phyloP scores from a whole-genome alignment of 257 asterid species.

The Plectranthus barbatus region DNA sequence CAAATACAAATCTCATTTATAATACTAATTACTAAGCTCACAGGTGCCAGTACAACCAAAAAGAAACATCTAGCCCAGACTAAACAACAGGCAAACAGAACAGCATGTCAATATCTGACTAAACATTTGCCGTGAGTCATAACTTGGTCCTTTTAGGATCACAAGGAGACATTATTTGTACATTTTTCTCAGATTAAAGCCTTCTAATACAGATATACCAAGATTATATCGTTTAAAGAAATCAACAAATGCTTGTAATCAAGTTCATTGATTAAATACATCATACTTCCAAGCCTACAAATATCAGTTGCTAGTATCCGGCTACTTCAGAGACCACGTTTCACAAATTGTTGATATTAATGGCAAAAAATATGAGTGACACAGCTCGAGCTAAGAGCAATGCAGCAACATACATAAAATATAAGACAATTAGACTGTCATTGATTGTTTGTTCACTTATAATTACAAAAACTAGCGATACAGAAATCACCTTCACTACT shows the following conservation, averaged over 20 bases:
- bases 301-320: too few relatives aligned
- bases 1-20: background rate
- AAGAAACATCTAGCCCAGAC: too few relatives aligned
- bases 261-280: background rate
- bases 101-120: background rate
- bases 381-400: background rate
- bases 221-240: background rate
- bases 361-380: background rate
- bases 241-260: background rate
- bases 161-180: too few relatives aligned
- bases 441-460: too few relatives aligned
- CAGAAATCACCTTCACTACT: constrained; percentile 8
- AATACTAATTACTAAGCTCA: too few relatives aligned
- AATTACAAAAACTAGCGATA: background rate
- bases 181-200: too few relatives aligned
- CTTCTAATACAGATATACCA: background rate
- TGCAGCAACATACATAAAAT: background rate
- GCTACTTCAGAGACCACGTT: too few relatives aligned
- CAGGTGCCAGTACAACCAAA: background rate
- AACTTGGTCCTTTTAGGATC: too few relatives aligned
- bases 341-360: background rate
- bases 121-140: too few relatives aligned
- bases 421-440: background rate
- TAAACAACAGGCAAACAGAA: background rate
- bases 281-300: background rate